Percentiles rank a stretch among this genome's conserved stretches.
Conservation (phyloP, 1,284 basidiomycete species). For the Peniophora sp. region DNA sequence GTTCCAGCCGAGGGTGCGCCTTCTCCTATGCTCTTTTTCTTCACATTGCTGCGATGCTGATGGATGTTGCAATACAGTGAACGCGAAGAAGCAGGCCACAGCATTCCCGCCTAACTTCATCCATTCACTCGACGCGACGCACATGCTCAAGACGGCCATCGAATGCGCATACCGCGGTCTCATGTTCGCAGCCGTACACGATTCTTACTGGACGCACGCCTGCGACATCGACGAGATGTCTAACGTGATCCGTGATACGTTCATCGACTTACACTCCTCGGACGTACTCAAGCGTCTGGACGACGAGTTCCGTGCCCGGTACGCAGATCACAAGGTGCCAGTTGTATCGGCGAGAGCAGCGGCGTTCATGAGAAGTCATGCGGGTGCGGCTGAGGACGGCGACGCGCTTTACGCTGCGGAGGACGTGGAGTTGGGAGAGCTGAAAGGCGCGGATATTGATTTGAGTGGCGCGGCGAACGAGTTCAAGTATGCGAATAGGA, state of each 20-base stretch:
- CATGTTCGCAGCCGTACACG: slow-evolving; percentile 94
- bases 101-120: slow-evolving; percentile 99
- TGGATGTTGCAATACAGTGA: slow-evolving; percentile 40
- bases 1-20: slow-evolving; percentile 59
- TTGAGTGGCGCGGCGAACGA: slow-evolving; percentile 13
- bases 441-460: slow-evolving; percentile 5
- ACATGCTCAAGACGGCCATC: slow-evolving; percentile 98
- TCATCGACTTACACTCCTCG: slow-evolving; percentile 87
- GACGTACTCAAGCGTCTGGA: slow-evolving; percentile 66
- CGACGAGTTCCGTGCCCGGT: slow-evolving; percentile 72
- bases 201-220: slow-evolving; percentile 99
- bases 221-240: slow-evolving; percentile 87
- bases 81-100: slow-evolving; percentile 82
- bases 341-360: slow-evolving; percentile 38
- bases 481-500: slow-evolving; percentile 11
- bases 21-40: slow-evolving; percentile 1
- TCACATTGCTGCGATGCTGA: neutral
- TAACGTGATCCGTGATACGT: slow-evolving; percentile 84
- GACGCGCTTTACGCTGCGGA: neutral
- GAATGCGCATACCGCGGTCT: slow-evolving; percentile 70
- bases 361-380: slow-evolving; percentile 11
- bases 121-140: slow-evolving; percentile 95
- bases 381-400: slow-evolving; percentile 11
- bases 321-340: slow-evolving; percentile 71
- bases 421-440: slow-evolving; percentile 1